Evolutionary conservation across 2,329 filamentous ascomycete species (phyloP).

Genomic region (Exophiala calicioides): DNA sequence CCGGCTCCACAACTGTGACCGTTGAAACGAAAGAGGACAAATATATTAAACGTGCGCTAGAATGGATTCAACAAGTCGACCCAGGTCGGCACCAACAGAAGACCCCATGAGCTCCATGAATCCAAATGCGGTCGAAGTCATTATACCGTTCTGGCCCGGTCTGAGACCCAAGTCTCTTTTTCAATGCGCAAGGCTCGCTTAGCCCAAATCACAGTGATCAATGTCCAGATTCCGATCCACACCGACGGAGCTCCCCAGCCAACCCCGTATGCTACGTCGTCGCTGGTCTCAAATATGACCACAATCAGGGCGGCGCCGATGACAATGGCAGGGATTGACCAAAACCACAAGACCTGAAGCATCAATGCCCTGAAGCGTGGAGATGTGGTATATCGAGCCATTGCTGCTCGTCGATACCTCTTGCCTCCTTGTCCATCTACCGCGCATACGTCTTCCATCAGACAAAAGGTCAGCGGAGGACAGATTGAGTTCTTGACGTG

Average conservation of each 20-base stretch:
- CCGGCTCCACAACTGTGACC: background rate
- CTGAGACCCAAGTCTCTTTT: slow-evolving; percentile 40
- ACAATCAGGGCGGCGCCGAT: slow-evolving; percentile 49
- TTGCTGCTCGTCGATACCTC: slow-evolving; percentile 52
- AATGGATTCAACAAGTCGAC: slow-evolving; percentile 32
- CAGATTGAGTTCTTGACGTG: slow-evolving; percentile 60
- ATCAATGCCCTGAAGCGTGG: slow-evolving; percentile 56
- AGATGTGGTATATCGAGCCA: slow-evolving; percentile 55
- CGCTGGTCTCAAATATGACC: slow-evolving; percentile 47
- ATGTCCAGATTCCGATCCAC: slow-evolving; percentile 45
- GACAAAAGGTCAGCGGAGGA: slow-evolving; percentile 62
- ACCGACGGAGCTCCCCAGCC: slow-evolving; percentile 45
- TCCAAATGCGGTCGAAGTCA: background rate
- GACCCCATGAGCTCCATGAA: background rate
- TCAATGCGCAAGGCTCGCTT: slow-evolving; percentile 46
- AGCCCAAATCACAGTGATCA: slow-evolving; percentile 50
- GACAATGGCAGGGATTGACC: slow-evolving; percentile 52
- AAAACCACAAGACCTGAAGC: slow-evolving; percentile 57
- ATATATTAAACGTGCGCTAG: slow-evolving; percentile 38
- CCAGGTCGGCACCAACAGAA: slow-evolving; percentile 2
- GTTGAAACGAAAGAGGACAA: slow-evolving; percentile 33
- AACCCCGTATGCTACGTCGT: slow-evolving; percentile 51
- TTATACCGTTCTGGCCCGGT: slow-evolving; percentile 3
- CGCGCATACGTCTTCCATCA: slow-evolving; percentile 67
- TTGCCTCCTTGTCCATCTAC: slow-evolving; percentile 64